These are phyloP conservation scores for Ceratocystis colombiana DNA, from an alignment of 2,329 filamentous ascomycete species.

Conservation along the genomic window DNA sequence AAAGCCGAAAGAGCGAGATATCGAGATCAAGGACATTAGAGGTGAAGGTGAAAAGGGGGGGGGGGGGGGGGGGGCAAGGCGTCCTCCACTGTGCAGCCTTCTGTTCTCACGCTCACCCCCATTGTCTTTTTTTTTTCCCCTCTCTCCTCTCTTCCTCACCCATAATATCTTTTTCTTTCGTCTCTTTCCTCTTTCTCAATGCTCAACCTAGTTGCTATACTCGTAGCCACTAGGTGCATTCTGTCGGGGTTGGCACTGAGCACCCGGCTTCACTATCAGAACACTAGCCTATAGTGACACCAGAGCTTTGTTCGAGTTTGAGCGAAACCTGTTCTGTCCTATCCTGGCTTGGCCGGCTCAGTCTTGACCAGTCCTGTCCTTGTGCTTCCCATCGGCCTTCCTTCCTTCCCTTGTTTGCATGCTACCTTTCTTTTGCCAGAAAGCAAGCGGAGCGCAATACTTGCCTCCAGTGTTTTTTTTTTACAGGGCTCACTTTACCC, in stretches of 20 bases:
- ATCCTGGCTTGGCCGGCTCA: not conserved
- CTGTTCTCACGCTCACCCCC: not conserved
- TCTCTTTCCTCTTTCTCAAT: not conserved
- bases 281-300: not conserved
- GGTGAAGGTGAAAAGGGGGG: not conserved
- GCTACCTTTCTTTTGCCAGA: not conserved
- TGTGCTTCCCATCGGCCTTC: not conserved
- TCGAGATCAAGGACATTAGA: not conserved
- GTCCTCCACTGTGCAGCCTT: not conserved
- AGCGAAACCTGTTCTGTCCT: not conserved
- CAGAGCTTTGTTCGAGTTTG: constrained; percentile 6
- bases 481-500: too few species aligned
- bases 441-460: too few species aligned
- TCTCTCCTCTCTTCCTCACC: not conserved
- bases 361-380: constrained; percentile 1
- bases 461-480: not conserved
- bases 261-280: not conserved
- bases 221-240: not conserved
- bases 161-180: not conserved
- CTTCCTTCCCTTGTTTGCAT: constrained; percentile 2
- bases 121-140: not conserved
- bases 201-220: not conserved
- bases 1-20: constrained; percentile 12
- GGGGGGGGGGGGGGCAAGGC: not conserved
- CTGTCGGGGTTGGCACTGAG: constrained; percentile 4